Percentiles rank a stretch among this genome's conserved stretches.
Evolutionary conservation across 495 filamentous ascomycete genomes (phyloP).

Genomic region (Lineolata rhizophorae): DNA sequence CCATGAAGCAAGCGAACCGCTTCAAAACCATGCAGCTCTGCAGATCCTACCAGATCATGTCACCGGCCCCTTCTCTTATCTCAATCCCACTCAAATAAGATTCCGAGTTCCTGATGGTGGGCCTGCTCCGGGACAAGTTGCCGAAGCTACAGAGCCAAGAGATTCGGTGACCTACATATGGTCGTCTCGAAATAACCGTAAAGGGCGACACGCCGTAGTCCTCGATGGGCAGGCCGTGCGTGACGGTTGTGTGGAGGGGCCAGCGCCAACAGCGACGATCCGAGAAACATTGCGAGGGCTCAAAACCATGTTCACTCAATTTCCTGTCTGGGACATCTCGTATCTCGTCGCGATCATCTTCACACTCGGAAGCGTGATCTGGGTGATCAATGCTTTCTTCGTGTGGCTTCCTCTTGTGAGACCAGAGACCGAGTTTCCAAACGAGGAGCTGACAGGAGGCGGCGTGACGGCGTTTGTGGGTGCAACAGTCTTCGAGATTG

Average conservation of each 20-base stretch:
- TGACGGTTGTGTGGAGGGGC: constrained; percentile 16
- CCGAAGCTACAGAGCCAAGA: constrained; percentile 4
- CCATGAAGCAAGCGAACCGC: constrained; percentile 10
- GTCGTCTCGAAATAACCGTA: constrained; percentile 50
- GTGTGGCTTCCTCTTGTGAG: constrained; percentile 35
- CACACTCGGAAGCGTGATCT: constrained; percentile 39
- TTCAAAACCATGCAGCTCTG: constrained; percentile 7
- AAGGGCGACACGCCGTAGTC: constrained; percentile 38
- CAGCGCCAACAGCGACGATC: constrained; percentile 23
- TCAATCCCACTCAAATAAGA: constrained; percentile 28
- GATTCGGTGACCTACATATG: constrained; percentile 20
- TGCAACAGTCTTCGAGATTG: constrained; percentile 47
- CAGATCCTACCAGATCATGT: constrained; percentile 7
- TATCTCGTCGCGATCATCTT: constrained; percentile 44
- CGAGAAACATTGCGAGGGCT: constrained; percentile 23
- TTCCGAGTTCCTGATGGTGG: constrained; percentile 9
- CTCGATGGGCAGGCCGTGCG: constrained; percentile 18
- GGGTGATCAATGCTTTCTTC: constrained; percentile 51
- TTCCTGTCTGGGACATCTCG: constrained; percentile 46
- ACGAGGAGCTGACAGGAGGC: constrained; percentile 28
- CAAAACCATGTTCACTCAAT: constrained; percentile 31
- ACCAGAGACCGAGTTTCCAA: constrained; percentile 30
- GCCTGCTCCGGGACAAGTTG: neutral
- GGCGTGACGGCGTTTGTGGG: constrained; percentile 48
- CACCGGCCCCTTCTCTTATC: constrained; percentile 23